Evolutionary conservation across 2,329 filamentous ascomycete genomes (phyloP), one percentile per base, ranked within the genome.

Genomic region (Trichoderma semiorbis): DNA sequence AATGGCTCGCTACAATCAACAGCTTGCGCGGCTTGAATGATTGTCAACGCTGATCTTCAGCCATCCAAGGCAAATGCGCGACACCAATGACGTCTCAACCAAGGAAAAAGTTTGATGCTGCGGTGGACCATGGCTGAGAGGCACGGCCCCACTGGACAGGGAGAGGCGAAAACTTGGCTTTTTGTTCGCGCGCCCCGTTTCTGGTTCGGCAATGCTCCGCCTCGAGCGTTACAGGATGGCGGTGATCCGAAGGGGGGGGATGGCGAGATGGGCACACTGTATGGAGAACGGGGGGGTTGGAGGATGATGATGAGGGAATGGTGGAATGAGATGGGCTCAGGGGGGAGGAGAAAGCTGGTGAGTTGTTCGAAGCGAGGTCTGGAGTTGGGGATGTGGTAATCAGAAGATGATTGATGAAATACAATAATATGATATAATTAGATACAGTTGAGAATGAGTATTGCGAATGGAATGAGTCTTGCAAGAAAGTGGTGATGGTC

Each of bases 161-260:
- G 26, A 34, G 36, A 30, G 32, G 43, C 55, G 55, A 70, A 70
- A 70, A 70, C 68, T 70, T 70, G 60, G 68, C 58, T 70, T 64
- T 69, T 63, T 69, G 30, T 69, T 69, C 53, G 34, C 24, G 39
- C 55, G 53, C 66, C 66, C 57, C 39, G 66, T 60, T 61, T 39
- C 26, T 57, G 43, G 32, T 64, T 63, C 57, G 47, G 66, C 66
- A 36, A 53, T 30, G 66, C 66, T 43, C 66, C 66, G 57, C 55
- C 57, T 61, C 18, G 57, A 36, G 36, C 39, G 66, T 69, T 69
- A 69, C 66, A 69, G 66, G 39, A 34, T 50, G 57, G 57, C 66
- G 57, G 66, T 28, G 66, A 69, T 69, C 55, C 28, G 24, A 50
- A 24, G 43, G n/a, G 36, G 36, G 34, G 36, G 36, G 36, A 39